Evolutionary conservation across 805 yeast species (phyloP), one percentile per base, ranked within the genome.

Genomic region (Candida takata): DNA sequence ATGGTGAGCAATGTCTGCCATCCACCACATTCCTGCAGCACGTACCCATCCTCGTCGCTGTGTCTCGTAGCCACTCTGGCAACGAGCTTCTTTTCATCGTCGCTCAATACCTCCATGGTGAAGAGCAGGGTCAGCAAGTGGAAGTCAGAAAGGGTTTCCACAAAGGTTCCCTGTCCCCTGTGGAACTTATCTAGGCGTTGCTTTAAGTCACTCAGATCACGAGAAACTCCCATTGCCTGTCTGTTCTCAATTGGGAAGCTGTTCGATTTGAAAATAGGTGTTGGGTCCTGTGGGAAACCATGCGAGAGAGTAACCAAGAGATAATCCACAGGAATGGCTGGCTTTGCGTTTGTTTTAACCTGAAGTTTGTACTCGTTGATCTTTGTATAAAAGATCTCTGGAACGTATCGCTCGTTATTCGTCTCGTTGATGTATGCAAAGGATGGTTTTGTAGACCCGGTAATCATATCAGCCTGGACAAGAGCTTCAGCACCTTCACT

Each of bases 281-380:
- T 52, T 1, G 78, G 52, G 0, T 66, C 63, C 43, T 77, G 73
- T 2, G 95, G 95, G 70, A 92, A 90, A 3, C 97, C 96, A 57
- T 92, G 97, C 5, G 94, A 80, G 43, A 90, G 62, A 3, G 96
- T 79, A 1, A 90, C 95, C 35, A 92, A 61, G 41, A 87, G 58
- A 54, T 84, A 87, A 42, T 87, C 96, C n/a, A 83, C 87, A 2
- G 97, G 97, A 56, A 87, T 84, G 17, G 92, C 83, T 1, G 96
- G 95, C 50, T 81, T 81, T 2, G 95, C 95, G 53, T 84, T 82
- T 28, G 77, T 74, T 50, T 86, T 86, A n/a, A 92, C 94, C 25
- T 85, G 77, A 21, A 86, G 64, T 4, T 84, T 84, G 60, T 92
- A 92, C 61, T 92, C 97, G 55, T 92, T 92, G 41, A 75, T 71